Evolutionary conservation across 768 basidiomycete genomes (phyloP), one percentile per base, ranked within the genome.

Genomic region (Trametes maxima): DNA sequence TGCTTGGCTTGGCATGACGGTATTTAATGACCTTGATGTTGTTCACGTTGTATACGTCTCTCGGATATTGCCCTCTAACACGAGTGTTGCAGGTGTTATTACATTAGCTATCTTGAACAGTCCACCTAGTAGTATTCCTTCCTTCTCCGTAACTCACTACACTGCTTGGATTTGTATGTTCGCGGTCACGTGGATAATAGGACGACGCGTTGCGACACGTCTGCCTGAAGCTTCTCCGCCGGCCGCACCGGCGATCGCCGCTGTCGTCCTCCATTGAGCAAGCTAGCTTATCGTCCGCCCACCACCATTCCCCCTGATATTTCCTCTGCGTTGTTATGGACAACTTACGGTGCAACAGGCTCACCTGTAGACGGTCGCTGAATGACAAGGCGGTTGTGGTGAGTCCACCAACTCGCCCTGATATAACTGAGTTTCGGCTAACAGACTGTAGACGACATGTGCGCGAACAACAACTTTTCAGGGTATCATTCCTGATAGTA

Each of bases 381-480:
- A 76, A 78, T 2, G 92, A 92, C 67, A 93, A 91, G 72, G 92
- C 92, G 2, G 92, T 94, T 12, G 92, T 94, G 62, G 92, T 94
- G 69, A 73, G 91, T 79, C 39, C 44, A 43, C 36, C 52, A 48
- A 45, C 21, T 42, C 14, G 33, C 52, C 11, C 14, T 42, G 51
- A 2, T 25, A 33, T 46, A 19, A 33, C 46, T 36, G n/a, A 14
- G 4, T 22, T 12, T 39, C 19, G 3, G 19, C 36, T 60, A 25
- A 63, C 51, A 12, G 35, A n/a, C 43, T 28, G 13, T 54, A 85
- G 84, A 85, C 84, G n/a, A 84, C 83, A 42, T 85, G 84, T 85
- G 65, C 68, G 82, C 55, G 36, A 28, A 28, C 52, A 59, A 36
- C 17, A 28, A 5, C 3, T 8, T 2, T n/a, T 35, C 10, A 3